These are phyloP conservation scores for Helichrysum umbraculigerum DNA, from an alignment of 129 eudicot species.

Conservation along the genomic window DNA sequence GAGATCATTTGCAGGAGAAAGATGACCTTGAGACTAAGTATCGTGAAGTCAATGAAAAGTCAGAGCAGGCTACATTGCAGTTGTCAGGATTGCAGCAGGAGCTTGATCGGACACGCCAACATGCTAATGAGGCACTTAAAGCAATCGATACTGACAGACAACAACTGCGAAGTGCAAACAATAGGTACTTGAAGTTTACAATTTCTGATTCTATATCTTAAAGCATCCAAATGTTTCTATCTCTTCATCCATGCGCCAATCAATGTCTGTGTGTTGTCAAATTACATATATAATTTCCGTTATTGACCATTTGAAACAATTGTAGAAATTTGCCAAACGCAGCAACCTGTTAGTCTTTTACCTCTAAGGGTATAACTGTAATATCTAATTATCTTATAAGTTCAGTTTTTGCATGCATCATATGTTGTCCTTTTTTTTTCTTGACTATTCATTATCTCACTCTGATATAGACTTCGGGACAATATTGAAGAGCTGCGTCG, in stretches of 20 bases:
- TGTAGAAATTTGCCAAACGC: not conserved
- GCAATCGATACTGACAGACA: conserved; percentile 94
- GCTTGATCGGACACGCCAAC: conserved; percentile 89
- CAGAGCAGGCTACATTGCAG: conserved; percentile 75
- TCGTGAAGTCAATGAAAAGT: conserved; percentile 77
- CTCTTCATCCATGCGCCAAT: conserved; percentile 7
- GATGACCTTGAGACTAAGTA: conserved; percentile 88
- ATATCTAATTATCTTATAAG: not conserved
- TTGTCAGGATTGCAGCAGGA: conserved; percentile 76
- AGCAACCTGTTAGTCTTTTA: conserved; percentile 6
- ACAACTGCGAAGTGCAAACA: conserved; percentile 88
- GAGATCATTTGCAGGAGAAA: conserved; percentile 73
- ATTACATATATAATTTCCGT: conserved; percentile 1
- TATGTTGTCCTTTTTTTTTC: not conserved
- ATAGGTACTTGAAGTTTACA: conserved; percentile 49
- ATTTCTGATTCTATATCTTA: conserved; percentile 21
- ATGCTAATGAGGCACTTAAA: conserved; percentile 92
- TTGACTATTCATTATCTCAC: conserved; percentile 21
- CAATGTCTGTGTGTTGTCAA: not conserved
- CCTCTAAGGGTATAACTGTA: not conserved
- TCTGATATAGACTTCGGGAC: conserved; percentile 78
- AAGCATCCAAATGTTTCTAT: conserved; percentile 1
- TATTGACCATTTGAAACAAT: conserved; percentile 4
- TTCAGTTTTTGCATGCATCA: conserved; percentile 19
- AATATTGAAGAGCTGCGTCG: conserved; percentile 83